A percentile compares a stretch with the other conserved stretches of the same genome.
Conservation (phyloP, 305 asterid genomes). For the Solanum hybrid region DNA sequence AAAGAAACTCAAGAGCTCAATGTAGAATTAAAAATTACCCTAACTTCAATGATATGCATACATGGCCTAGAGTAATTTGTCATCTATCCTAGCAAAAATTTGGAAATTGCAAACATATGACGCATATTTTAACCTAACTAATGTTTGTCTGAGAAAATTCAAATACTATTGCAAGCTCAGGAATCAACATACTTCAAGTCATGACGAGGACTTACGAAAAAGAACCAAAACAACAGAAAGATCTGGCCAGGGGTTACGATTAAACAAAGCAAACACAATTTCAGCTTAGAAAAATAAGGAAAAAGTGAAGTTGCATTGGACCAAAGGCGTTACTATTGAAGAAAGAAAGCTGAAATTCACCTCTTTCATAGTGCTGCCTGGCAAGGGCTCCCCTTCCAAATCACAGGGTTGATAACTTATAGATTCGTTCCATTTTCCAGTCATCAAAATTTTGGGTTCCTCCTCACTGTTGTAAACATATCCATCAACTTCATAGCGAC, state of each 20-base stretch:
- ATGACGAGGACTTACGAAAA: background rate
- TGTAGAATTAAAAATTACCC: background rate
- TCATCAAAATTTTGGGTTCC: slow-evolving; percentile 95
- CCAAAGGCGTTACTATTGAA: background rate
- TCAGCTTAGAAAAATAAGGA: background rate
- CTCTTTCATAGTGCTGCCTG: slow-evolving; percentile 84
- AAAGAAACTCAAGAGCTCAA: background rate
- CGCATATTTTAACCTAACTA: background rate
- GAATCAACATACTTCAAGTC: background rate
- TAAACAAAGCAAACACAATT: background rate
- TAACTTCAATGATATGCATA: background rate
- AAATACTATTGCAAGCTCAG: background rate
- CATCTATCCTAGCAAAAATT: background rate
- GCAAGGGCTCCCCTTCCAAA: slow-evolving; percentile 89
- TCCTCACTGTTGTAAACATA: slow-evolving; percentile 81
- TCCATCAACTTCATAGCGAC: slow-evolving; percentile 97
- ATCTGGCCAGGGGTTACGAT: background rate
- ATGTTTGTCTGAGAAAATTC: background rate
- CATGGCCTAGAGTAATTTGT: background rate
- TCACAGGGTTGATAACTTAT: slow-evolving; percentile 95
- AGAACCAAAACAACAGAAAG: background rate
- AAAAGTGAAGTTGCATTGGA: background rate
- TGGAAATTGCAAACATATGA: background rate
- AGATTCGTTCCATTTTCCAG: slow-evolving; percentile 90
- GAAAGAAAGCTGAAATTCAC: slow-evolving; percentile 22